Evolutionary conservation across 2,329 filamentous ascomycete species (phyloP).

Genomic region (Fusarium scirpi): DNA sequence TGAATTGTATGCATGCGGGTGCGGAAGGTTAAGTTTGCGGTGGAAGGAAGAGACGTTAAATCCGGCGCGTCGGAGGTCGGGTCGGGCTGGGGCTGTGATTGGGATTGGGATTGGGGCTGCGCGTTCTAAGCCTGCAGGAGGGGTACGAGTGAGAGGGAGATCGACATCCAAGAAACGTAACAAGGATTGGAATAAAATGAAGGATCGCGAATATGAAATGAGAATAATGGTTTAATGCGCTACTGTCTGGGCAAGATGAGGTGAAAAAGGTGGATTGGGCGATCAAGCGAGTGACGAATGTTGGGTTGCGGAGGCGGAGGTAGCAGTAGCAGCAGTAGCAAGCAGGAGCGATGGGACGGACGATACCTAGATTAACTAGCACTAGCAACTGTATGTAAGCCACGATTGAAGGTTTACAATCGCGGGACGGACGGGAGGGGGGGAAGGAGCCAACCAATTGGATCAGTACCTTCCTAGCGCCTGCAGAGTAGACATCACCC

Average conservation of each 20-base stretch:
- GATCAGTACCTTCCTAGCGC: constrained; percentile 33
- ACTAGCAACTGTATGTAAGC: constrained; percentile 29
- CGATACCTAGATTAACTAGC: constrained; percentile 26
- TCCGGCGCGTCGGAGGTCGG: constrained; percentile 27
- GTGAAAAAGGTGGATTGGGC: constrained; percentile 22
- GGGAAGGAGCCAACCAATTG: constrained; percentile 19
- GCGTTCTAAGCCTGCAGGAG: constrained; percentile 35
- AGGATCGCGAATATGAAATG: constrained; percentile 16
- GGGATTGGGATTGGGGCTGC: constrained; percentile 20
- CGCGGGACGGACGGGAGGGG: constrained; percentile 34
- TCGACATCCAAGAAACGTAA: constrained; percentile 24
- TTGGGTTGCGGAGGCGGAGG: constrained; percentile 35
- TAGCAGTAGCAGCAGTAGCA: constrained; percentile 9
- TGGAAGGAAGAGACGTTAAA: constrained; percentile 28
- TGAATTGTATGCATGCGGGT: constrained; percentile 31
- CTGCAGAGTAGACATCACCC: constrained; percentile 16
- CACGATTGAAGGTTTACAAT: constrained; percentile 35
- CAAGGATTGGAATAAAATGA: background rate
- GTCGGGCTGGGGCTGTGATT: background rate
- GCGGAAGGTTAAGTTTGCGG: constrained; percentile 14
- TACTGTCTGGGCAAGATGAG: constrained; percentile 11
- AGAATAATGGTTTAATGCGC: constrained; percentile 1
- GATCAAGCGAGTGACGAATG: constrained; percentile 31
- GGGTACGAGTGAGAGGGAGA: constrained; percentile 18
- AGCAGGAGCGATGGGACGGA: constrained; percentile 7